These are phyloP conservation scores for Aegilops bicornis DNA, from an alignment of 176 grass and related monocot genomes.

Conservation along the genomic window DNA sequence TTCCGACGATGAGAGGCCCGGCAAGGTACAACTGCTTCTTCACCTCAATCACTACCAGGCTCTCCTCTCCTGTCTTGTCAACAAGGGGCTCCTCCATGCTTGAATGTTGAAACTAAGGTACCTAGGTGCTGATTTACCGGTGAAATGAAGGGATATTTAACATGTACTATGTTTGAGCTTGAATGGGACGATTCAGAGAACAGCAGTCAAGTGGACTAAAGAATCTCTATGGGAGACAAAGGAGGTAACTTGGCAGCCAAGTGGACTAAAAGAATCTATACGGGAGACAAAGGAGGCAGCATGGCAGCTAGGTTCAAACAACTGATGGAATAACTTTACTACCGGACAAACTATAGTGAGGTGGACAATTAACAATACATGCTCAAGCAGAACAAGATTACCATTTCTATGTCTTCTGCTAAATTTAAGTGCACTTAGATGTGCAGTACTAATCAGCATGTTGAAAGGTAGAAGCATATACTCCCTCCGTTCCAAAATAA, in stretches of 20 bases:
- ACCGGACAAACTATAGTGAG: neutral
- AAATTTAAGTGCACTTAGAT: too few species aligned
- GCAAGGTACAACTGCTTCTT: conserved; percentile 42
- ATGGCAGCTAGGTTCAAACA: neutral
- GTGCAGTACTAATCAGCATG: too few species aligned
- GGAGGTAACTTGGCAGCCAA: neutral
- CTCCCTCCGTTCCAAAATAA: too few species aligned
- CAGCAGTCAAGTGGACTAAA: neutral
- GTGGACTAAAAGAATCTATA: neutral
- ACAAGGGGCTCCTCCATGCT: conserved; percentile 37
- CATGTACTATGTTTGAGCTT: neutral
- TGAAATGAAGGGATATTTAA: neutral
- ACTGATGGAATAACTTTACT: neutral
- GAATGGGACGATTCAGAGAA: neutral
- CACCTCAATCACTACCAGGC: conserved; percentile 16
- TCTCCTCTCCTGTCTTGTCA: neutral
- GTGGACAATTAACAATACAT: too few species aligned
- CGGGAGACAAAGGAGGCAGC: neutral
- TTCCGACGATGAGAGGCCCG: conserved; percentile 26
- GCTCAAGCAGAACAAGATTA: too few species aligned
- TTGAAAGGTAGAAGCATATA: too few species aligned
- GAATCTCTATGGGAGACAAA: neutral
- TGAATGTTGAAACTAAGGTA: neutral
- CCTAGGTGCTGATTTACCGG: neutral
- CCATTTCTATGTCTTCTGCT: too few species aligned